phyloP scores from a whole-genome alignment of 2,329 filamentous ascomycete genomes.

The Incumbomyces lentus region DNA sequence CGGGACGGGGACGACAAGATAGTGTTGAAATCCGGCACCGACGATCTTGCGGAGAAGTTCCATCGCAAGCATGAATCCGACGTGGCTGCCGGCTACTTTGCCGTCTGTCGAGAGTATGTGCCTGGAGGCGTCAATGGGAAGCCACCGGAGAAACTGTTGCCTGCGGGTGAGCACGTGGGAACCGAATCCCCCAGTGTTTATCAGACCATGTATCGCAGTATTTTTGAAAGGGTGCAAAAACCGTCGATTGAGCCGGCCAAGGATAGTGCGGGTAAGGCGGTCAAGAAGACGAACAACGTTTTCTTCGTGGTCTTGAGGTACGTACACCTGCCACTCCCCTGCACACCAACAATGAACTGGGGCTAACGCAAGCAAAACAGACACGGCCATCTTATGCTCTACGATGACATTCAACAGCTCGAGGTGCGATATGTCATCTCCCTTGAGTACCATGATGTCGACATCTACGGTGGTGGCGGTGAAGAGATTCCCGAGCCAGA shows the following conservation, averaged over 20 bases:
- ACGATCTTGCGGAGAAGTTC: slow-evolving; percentile 49
- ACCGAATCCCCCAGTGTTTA: slow-evolving; percentile 87
- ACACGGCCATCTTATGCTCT: slow-evolving; percentile 93
- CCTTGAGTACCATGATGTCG: slow-evolving; percentile 74
- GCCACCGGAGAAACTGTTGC: slow-evolving; percentile 75
- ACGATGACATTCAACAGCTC: slow-evolving; percentile 87
- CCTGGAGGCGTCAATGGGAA: slow-evolving; percentile 87
- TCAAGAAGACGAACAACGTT: slow-evolving; percentile 62
- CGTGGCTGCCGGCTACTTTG: slow-evolving; percentile 83
- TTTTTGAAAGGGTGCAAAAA: slow-evolving; percentile 70
- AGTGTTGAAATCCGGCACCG: slow-evolving; percentile 52
- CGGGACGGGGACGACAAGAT: slow-evolving; percentile 51
- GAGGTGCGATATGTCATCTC: slow-evolving; percentile 96
- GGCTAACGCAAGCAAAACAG: slow-evolving; percentile 33
- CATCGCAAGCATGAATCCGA: slow-evolving; percentile 58
- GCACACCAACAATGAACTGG: slow-evolving; percentile 6
- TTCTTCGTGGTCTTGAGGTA: slow-evolving; percentile 73
- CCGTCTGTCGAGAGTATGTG: slow-evolving; percentile 86
- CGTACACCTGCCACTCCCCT: background rate
- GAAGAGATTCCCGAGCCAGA: slow-evolving; percentile 73
- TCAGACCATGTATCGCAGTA: slow-evolving; percentile 93
- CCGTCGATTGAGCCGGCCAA: slow-evolving; percentile 46
- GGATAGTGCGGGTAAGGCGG: slow-evolving; percentile 32
- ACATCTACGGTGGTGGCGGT: slow-evolving; percentile 66
- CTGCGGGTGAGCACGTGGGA: slow-evolving; percentile 65